These are phyloP conservation scores for Ceratocystiopsis sp. DNA, from an alignment of 2,329 filamentous ascomycete genomes.

Conservation along the genomic window DNA sequence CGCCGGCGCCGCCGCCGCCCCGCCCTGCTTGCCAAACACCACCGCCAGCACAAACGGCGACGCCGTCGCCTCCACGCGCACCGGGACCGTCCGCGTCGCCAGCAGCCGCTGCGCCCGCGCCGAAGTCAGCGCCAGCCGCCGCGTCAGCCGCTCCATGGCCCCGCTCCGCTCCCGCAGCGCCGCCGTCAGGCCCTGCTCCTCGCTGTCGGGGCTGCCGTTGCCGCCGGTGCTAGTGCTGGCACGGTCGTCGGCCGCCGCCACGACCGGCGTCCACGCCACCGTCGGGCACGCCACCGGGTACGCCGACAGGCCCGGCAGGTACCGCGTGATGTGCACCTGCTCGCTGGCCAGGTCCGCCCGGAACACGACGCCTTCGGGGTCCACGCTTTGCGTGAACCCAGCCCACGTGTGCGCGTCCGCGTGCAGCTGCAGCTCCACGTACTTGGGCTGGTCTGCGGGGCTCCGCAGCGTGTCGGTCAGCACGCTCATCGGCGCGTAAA, in stretches of 20 bases:
- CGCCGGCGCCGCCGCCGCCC: not conserved
- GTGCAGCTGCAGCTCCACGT: constrained; percentile 18
- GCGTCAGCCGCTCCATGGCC: constrained; percentile 14
- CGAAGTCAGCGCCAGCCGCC: constrained; percentile 21
- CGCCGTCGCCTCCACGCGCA: constrained; percentile 20
- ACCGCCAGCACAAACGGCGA: constrained; percentile 25
- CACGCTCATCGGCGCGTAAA: constrained; percentile 20
- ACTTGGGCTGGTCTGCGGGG: too few relatives aligned
- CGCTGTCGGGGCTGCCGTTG: too few relatives aligned
- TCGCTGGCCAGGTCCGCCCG: not conserved
- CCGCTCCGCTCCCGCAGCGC: constrained; percentile 14
- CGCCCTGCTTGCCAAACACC: constrained; percentile 18
- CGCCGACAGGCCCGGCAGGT: constrained; percentile 18
- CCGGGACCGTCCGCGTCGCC: constrained; percentile 19
- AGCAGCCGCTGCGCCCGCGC: constrained; percentile 20
- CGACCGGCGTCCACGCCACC: not conserved
- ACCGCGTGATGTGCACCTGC: constrained; percentile 19
- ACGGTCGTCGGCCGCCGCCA: too few relatives aligned
- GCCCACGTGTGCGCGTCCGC: constrained; percentile 5
- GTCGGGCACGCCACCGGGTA: constrained; percentile 12
- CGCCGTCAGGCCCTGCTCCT: constrained; percentile 16
- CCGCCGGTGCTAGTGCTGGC: too few relatives aligned
- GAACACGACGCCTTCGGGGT: constrained; percentile 8
- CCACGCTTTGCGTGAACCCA: constrained; percentile 7
- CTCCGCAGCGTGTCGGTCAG: constrained; percentile 12